Conservation (phyloP, 805 yeast genomes). For the Pichia phayaonensis region DNA sequence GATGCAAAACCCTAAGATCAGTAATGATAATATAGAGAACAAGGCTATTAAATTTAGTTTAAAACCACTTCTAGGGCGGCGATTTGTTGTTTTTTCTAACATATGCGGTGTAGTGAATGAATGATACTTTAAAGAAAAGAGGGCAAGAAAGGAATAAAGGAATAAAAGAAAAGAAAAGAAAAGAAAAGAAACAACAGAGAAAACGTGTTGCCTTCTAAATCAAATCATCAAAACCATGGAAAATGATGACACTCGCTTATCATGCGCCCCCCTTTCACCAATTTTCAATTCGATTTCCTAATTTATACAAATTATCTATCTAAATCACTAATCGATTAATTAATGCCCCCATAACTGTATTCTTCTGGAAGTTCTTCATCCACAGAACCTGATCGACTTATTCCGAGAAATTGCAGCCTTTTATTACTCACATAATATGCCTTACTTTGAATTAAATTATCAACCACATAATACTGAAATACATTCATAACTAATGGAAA, state of each 20-base stretch:
- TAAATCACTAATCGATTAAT: not conserved
- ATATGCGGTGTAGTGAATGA: not conserved
- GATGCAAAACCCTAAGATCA: not conserved
- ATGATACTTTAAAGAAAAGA: not conserved
- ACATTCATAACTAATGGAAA: conserved; percentile 70
- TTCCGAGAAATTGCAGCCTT: not conserved
- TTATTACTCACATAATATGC: conserved; percentile 25
- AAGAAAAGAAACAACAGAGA: no score
- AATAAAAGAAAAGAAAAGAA: no score
- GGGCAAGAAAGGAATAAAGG: no score
- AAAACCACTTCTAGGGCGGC: not conserved
- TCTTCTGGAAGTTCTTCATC: conserved; percentile 5
- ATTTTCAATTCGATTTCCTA: not conserved
- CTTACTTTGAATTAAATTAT: conserved; percentile 62
- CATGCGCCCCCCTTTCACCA: no score
- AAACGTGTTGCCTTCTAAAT: no score
- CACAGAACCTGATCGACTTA: not conserved
- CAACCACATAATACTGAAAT: conserved; percentile 65
- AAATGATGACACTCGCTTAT: no score
- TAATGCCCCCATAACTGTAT: not conserved
- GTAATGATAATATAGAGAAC: not conserved
- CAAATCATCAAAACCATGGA: no score
- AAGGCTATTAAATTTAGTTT: not conserved
- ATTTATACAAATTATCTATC: not conserved
- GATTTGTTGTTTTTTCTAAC: not conserved